Evolutionary conservation across 140 eudicot species (phyloP).

Genomic region (Artemisia princeps): DNA sequence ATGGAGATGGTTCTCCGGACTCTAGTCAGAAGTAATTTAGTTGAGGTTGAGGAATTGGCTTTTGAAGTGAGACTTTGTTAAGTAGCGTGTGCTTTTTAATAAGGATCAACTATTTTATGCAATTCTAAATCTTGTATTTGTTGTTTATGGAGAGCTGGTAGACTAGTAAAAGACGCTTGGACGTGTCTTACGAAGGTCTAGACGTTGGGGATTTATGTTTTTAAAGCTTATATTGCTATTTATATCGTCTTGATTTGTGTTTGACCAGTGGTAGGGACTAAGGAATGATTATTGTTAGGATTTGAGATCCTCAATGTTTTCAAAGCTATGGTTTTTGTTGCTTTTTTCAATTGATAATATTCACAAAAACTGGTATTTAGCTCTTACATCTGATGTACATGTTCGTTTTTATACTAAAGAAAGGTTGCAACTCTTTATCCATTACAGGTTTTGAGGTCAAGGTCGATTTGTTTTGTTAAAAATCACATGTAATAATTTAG

Average conservation of each 20-base stretch:
- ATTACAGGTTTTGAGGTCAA: no score
- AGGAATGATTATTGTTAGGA: no score
- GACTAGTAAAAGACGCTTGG: slow-evolving; percentile 23
- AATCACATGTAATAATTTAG: no score
- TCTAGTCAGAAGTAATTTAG: slow-evolving; percentile 50
- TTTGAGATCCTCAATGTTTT: no score
- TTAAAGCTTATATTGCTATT: slow-evolving; percentile 13
- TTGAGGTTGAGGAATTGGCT: not conserved
- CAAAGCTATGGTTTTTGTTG: no score
- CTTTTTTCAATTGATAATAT: no score
- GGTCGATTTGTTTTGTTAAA: no score
- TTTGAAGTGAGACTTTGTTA: not conserved
- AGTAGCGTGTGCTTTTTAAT: slow-evolving; percentile 34
- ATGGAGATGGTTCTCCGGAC: slow-evolving; percentile 86
- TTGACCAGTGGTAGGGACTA: no score
- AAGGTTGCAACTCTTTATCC: no score
- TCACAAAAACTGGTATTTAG: no score
- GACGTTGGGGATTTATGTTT: slow-evolving; percentile 25
- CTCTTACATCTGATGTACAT: no score
- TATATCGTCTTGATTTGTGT: not conserved
- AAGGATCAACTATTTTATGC: slow-evolving; percentile 19
- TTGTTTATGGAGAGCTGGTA: slow-evolving; percentile 13
- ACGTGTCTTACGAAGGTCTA: slow-evolving; percentile 20
- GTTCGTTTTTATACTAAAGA: no score
- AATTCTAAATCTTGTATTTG: slow-evolving; percentile 15